These are phyloP conservation scores for Fusarium caatingaense DNA, from an alignment of 2,329 filamentous ascomycete species.

Conservation along the genomic window DNA sequence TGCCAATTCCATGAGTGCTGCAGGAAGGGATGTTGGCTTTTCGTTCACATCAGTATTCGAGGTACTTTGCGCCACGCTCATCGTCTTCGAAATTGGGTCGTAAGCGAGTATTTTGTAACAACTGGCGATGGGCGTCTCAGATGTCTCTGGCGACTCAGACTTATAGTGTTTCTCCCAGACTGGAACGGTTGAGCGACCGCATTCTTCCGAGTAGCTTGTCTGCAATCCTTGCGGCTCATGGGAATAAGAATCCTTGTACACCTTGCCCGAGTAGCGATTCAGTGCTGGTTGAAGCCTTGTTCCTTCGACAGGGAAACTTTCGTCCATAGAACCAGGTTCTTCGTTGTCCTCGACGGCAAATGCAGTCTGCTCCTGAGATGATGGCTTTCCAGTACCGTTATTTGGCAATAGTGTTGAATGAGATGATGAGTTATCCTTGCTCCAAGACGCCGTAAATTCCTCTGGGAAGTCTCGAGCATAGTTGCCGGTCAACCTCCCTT, in stretches of 20 bases:
- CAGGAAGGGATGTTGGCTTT: conserved; percentile 66
- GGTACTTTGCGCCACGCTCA: conserved; percentile 70
- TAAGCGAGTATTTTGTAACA: conserved; percentile 75
- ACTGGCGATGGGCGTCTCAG: conserved; percentile 8
- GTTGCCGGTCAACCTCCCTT: conserved; percentile 57
- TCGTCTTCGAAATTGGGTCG: conserved; percentile 66
- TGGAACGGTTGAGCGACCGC: conserved; percentile 50
- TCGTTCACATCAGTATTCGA: conserved; percentile 63
- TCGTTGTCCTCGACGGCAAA: conserved; percentile 43
- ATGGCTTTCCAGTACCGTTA: background rate
- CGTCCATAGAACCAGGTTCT: conserved; percentile 55
- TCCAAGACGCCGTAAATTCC: conserved; percentile 61
- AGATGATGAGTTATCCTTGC: conserved; percentile 42
- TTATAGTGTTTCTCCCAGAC: conserved; percentile 51
- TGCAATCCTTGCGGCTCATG: conserved; percentile 61
- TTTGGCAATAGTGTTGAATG: conserved; percentile 45
- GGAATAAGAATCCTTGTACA: conserved; percentile 54
- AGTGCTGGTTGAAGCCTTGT: conserved; percentile 48
- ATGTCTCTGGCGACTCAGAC: background rate
- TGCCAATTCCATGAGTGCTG: conserved; percentile 69
- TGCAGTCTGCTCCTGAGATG: background rate
- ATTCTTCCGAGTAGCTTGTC: conserved; percentile 60
- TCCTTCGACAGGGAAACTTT: conserved; percentile 52
- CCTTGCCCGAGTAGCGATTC: conserved; percentile 39
- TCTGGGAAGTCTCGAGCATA: conserved; percentile 65